A percentile compares a stretch with the other conserved stretches of the same genome.
Conservation (phyloP, 2,329 filamentous ascomycete species). For the Geoglossum cookeanum region DNA sequence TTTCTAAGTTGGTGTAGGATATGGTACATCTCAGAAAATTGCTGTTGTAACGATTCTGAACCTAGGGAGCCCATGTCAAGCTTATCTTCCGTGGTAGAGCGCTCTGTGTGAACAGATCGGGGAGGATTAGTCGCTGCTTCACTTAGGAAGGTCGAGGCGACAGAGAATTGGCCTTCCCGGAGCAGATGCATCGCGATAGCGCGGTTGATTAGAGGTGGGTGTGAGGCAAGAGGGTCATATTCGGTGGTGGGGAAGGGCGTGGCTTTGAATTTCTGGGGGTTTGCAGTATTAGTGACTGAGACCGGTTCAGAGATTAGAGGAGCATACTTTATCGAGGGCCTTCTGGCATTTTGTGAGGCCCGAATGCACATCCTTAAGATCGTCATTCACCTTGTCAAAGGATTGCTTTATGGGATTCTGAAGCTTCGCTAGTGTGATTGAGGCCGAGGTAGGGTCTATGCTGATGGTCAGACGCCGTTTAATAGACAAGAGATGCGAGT, state of each 20-base stretch:
- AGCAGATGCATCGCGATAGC: slow-evolving; percentile 94
- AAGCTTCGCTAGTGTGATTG: slow-evolving; percentile 60
- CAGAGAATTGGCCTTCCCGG: slow-evolving; percentile 80
- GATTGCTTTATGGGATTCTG: slow-evolving; percentile 70
- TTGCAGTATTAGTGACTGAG: background rate
- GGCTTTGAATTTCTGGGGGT: slow-evolving; percentile 41
- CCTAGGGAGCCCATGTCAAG: slow-evolving; percentile 38
- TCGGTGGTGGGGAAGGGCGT: slow-evolving; percentile 55
- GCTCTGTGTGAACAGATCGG: slow-evolving; percentile 17
- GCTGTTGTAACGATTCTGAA: slow-evolving; percentile 49
- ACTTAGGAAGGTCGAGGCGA: slow-evolving; percentile 65
- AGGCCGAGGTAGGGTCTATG: slow-evolving; percentile 48
- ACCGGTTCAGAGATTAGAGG: no score
- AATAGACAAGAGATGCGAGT: slow-evolving; percentile 5
- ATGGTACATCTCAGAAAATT: slow-evolving; percentile 79
- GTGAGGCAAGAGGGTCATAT: slow-evolving; percentile 58
- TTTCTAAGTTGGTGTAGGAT: slow-evolving; percentile 64
- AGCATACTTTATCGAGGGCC: slow-evolving; percentile 55
- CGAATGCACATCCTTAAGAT: slow-evolving; percentile 66
- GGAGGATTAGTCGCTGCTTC: slow-evolving; percentile 39
- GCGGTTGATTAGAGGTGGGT: slow-evolving; percentile 65
- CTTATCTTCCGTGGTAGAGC: slow-evolving; percentile 21
- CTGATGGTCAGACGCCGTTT: slow-evolving; percentile 9
- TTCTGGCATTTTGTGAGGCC: slow-evolving; percentile 71
- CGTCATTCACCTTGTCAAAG: slow-evolving; percentile 62